Evolutionary conservation across 164 flowering plant genomes (phyloP), one percentile per base, ranked within the genome.

Genomic region (Chimonanthus praecox): DNA sequence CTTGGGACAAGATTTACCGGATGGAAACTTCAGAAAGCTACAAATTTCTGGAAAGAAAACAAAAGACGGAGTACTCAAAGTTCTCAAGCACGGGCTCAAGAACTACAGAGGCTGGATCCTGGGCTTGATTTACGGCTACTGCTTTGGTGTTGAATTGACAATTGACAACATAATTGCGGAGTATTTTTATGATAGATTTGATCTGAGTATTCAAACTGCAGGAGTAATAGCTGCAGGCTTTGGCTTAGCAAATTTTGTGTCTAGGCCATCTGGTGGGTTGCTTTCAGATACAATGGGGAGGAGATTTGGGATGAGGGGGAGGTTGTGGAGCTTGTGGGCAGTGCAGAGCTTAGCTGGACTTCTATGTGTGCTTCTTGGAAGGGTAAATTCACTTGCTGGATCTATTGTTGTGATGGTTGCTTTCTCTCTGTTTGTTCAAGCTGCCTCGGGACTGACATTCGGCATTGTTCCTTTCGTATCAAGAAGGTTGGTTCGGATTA

Each of bases 391-490:
- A 20, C 71, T 69, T 1, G 61, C 45, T 21, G 60, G 45, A 11
- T 69, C 61, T 0, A 47, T 51, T 21, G 47, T 10, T 49, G 71
- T 69, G 47, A 82, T 91, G 94, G 47, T 92, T 11, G 72, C 72
- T 5, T 94, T 94, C 84, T 94, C 98, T 0, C 49, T 94, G 48
- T 89, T 92, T 49, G 87, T 85, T 73, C 97, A 92, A 80, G 91
- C 92, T 54, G 89, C 97, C 1, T 93, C 97, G 66, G 98, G 98
- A 8, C 85, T 89, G 47, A 89, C 97, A 3, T 93, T 90, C 71
- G 97, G 97, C 3, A 83, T 94, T 0, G 95, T 90, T 75, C 98
- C 98, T 66, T 94, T 94, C 65, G 84, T 94, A 73, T 94, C 98
- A 1, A 75, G 89, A 72, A 92, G 98, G 98, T 86, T 81, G 73